A percentile compares a stretch with the other conserved stretches of the same genome.
These are phyloP conservation scores for Tylopilus vinaceipallidus DNA, from an alignment of 768 basidiomycete genomes.

Conservation along the genomic window DNA sequence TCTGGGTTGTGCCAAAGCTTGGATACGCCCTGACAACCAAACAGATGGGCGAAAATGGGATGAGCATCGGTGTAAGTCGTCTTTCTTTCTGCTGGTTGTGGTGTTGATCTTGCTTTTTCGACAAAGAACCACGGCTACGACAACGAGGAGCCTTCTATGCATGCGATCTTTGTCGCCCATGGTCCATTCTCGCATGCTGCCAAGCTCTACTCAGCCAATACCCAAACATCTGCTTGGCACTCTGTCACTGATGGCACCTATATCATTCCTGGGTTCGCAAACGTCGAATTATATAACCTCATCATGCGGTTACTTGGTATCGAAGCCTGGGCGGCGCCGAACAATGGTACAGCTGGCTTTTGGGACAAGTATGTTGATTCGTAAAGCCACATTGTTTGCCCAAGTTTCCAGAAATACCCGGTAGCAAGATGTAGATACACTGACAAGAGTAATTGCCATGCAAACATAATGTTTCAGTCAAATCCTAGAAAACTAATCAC, in stretches of 20 bases:
- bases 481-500: not conserved
- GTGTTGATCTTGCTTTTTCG: not conserved
- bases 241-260: conserved; percentile 55
- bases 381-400: conserved; percentile 1
- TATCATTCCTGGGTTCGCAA: conserved; percentile 80
- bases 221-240: conserved; percentile 46
- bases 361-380: conserved; percentile 71
- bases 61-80: conserved; percentile 71
- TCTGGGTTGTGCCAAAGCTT: conserved; percentile 80
- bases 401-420: not conserved
- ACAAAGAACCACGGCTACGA: conserved; percentile 88
- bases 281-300: conserved; percentile 84
- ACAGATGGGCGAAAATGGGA: conserved; percentile 54
- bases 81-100: not conserved
- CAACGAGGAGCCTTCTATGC: conserved; percentile 74
- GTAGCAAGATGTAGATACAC: no score
- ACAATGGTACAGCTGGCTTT: conserved; percentile 78
- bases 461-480: conserved; percentile 4
- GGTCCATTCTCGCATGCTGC: conserved; percentile 78
- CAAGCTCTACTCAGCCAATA: conserved; percentile 43
- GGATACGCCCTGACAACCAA: conserved; percentile 77
- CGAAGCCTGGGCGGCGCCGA: conserved; percentile 50
- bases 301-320: conserved; percentile 74
- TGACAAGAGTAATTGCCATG: no score
- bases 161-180: conserved; percentile 88